Conservation (phyloP, 2,329 filamentous ascomycete species). For the Fusarium compactum region DNA sequence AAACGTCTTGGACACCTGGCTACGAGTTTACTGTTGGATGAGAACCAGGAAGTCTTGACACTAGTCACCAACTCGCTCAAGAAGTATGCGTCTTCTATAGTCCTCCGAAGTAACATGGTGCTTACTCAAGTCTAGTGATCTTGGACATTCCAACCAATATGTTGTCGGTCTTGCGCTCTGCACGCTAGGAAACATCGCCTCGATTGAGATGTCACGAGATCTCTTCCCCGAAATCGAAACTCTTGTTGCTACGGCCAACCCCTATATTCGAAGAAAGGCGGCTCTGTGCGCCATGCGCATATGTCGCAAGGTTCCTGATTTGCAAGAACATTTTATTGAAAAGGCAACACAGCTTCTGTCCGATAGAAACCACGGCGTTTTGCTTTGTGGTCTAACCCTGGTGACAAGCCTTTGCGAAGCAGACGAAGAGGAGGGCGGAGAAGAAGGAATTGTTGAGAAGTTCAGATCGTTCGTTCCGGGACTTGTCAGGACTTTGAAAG, state of each 20-base stretch:
- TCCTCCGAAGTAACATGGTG: constrained; percentile 2
- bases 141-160: constrained; percentile 98
- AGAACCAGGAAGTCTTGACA: constrained; percentile 98
- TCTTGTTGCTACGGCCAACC: constrained; percentile 91
- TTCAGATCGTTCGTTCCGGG: constrained; percentile 88
- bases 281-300: constrained; percentile 99
- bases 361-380: constrained; percentile 94
- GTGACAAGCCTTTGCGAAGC: constrained; percentile 94
- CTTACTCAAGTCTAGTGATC: constrained; percentile 71
- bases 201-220: constrained; percentile 97
- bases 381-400: constrained; percentile 91
- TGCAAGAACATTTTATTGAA: constrained; percentile 97
- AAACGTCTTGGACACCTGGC: constrained; percentile 96
- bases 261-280: constrained; percentile 97
- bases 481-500: constrained; percentile 91
- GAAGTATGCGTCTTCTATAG: constrained; percentile 71
- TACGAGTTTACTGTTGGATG: constrained; percentile 94
- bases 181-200: constrained; percentile 97
- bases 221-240: constrained; percentile 96
- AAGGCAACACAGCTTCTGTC: constrained; percentile 90
- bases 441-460: constrained; percentile 88
- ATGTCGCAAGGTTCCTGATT: constrained; percentile 95
- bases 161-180: constrained; percentile 96
- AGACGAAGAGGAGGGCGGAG: constrained; percentile 91
- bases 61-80: constrained; percentile 97